Conservation (phyloP, 2,329 filamentous ascomycete species). For the Zymoseptoria crescenta region DNA sequence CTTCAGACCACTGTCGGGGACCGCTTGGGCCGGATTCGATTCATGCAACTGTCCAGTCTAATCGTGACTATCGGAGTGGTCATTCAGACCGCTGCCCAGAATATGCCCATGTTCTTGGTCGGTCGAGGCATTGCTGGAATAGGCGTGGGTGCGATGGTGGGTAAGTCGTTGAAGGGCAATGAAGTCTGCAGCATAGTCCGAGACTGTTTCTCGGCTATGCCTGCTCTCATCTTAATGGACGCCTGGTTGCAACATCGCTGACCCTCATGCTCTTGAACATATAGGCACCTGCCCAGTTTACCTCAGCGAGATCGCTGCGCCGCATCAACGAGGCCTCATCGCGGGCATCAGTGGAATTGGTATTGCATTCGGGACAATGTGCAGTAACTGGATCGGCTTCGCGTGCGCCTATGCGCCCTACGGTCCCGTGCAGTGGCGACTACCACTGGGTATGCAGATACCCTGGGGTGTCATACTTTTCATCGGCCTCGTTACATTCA, state of each 20-base stretch:
- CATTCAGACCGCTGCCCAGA: conserved; percentile 48
- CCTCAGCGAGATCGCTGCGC: conserved; percentile 46
- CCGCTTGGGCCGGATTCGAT: conserved; percentile 32
- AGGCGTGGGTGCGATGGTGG: conserved; percentile 28
- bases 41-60: conserved; percentile 41
- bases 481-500: conserved; percentile 46
- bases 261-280: too few relatives aligned
- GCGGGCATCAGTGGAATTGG: conserved; percentile 45
- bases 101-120: conserved; percentile 30
- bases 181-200: too few relatives aligned
- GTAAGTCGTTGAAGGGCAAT: conserved; percentile 19
- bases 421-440: conserved; percentile 47
- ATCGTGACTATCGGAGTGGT: conserved; percentile 48
- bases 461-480: conserved; percentile 51
- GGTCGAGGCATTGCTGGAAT: conserved; percentile 25
- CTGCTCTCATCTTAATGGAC: too few relatives aligned
- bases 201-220: too few relatives aligned
- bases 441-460: conserved; percentile 49
- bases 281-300: conserved; percentile 43
- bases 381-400: conserved; percentile 51
- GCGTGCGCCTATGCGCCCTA: conserved; percentile 48
- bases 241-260: too few relatives aligned
- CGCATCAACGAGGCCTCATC: conserved; percentile 42
- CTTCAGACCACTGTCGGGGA: conserved; percentile 48
- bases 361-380: conserved; percentile 49